Evolutionary conservation across 306 rosid species (phyloP).

Genomic region (Vigna nakashimae): DNA sequence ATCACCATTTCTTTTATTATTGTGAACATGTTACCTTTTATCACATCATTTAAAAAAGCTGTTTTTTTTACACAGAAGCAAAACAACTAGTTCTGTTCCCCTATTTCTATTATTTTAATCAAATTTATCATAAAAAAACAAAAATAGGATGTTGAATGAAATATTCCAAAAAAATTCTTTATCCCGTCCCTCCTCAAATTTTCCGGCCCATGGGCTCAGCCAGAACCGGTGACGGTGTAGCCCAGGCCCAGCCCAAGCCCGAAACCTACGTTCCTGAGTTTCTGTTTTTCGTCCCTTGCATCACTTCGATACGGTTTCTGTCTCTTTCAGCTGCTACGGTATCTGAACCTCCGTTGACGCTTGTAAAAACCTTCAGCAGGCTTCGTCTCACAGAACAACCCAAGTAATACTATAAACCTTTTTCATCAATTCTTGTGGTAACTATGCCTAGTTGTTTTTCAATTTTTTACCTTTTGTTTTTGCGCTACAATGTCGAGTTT

Average conservation of each 20-base stretch:
- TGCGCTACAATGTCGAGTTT: not conserved
- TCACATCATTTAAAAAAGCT: no score
- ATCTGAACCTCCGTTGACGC: slow-evolving; percentile 12
- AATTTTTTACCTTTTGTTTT: not conserved
- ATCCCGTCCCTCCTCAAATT: not conserved
- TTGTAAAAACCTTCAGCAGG: slow-evolving; percentile 32
- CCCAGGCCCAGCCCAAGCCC: slow-evolving; percentile 48
- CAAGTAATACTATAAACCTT: slow-evolving; percentile 48
- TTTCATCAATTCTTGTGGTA: not conserved
- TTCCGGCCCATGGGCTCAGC: slow-evolving; percentile 17
- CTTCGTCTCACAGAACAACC: slow-evolving; percentile 62
- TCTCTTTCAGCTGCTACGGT: slow-evolving; percentile 21
- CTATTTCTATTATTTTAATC: no score
- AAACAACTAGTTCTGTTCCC: no score
- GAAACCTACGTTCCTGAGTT: slow-evolving; percentile 39
- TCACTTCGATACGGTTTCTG: not conserved
- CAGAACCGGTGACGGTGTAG: not conserved
- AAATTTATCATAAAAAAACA: no score
- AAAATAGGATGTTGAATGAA: no score
- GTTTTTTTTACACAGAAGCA: no score
- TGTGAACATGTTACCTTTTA: no score
- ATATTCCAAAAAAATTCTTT: no score
- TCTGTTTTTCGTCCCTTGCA: not conserved
- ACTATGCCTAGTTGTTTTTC: not conserved
- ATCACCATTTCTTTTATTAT: no score